Evolutionary conservation across 257 asterid species (phyloP).

Genomic region (Paulownia fortunei): DNA sequence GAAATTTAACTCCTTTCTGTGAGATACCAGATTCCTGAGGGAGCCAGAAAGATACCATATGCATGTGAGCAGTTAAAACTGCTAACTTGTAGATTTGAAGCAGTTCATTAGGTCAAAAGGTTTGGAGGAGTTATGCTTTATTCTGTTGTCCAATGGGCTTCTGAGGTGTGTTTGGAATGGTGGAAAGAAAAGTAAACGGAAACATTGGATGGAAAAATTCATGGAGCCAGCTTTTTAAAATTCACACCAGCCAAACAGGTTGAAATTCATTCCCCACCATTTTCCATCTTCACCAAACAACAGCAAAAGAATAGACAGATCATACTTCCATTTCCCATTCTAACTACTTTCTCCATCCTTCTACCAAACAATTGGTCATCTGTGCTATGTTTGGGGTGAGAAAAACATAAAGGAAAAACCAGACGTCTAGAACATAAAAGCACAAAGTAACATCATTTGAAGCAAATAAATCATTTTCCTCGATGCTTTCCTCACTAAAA

Average conservation of each 20-base stretch:
- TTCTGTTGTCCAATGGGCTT: conserved; percentile 2
- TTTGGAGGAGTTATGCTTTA: conserved; percentile 34
- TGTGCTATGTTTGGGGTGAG: conserved; percentile 24
- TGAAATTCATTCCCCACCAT: background rate
- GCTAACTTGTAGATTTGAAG: conserved; percentile 22
- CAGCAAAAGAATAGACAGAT: background rate
- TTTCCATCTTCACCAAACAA: background rate
- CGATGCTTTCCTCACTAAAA: background rate
- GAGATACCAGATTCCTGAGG: conserved; percentile 33
- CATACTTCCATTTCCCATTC: conserved; percentile 16
- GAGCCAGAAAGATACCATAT: conserved; percentile 7
- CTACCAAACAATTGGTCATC: conserved; percentile 2
- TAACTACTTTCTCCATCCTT: background rate
- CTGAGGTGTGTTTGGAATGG: background rate
- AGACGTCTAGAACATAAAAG: background rate
- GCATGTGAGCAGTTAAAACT: conserved; percentile 58
- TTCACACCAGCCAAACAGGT: conserved; percentile 7
- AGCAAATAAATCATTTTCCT: background rate
- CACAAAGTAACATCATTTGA: background rate
- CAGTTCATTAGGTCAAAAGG: conserved; percentile 31
- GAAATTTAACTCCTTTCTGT: conserved; percentile 14
- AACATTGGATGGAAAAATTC: background rate
- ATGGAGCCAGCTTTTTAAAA: background rate
- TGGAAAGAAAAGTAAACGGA: conserved; percentile 10
- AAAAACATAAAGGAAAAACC: no score